phyloP scores from a whole-genome alignment of 2,329 filamentous ascomycete genomes.

The Xylaria sp. region DNA sequence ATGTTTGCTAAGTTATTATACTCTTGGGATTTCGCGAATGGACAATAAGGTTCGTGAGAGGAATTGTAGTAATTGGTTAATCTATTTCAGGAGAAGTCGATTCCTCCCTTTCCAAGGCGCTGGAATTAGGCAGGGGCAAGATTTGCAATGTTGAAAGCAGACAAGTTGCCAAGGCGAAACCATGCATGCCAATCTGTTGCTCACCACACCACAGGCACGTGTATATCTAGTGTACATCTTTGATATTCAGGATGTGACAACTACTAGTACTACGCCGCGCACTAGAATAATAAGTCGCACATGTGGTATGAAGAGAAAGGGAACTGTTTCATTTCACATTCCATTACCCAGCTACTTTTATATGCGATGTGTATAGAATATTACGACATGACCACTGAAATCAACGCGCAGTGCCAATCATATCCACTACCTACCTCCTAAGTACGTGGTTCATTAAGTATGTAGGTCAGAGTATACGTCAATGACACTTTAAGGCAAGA shows the following conservation, averaged over 20 bases:
- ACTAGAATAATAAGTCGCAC: too few relatives aligned
- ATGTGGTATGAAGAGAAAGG: too few relatives aligned
- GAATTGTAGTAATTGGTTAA: background rate
- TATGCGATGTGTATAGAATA: too few relatives aligned
- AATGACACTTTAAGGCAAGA: too few relatives aligned
- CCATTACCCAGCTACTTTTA: background rate
- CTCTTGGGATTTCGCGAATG: background rate
- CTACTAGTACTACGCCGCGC: too few relatives aligned
- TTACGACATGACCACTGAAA: background rate
- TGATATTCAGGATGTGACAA: too few relatives aligned
- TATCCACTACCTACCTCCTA: background rate
- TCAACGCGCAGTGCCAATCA: background rate
- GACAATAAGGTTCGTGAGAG: background rate
- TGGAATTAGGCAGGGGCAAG: slow-evolving; percentile 1
- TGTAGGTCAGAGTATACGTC: too few relatives aligned
- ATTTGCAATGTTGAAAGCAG: slow-evolving; percentile 15
- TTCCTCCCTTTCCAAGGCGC: slow-evolving; percentile 10
- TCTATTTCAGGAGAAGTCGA: slow-evolving; percentile 23
- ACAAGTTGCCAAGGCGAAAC: slow-evolving; percentile 4
- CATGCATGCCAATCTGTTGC: slow-evolving; percentile 4
- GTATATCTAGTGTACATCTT: too few relatives aligned
- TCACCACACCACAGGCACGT: too few relatives aligned
- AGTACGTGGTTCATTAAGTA: too few relatives aligned
- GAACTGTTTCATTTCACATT: background rate
- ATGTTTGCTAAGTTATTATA: background rate